Conservation (phyloP, 2,329 filamentous ascomycete genomes). For the Aspergillus pseudoviridinutans region DNA sequence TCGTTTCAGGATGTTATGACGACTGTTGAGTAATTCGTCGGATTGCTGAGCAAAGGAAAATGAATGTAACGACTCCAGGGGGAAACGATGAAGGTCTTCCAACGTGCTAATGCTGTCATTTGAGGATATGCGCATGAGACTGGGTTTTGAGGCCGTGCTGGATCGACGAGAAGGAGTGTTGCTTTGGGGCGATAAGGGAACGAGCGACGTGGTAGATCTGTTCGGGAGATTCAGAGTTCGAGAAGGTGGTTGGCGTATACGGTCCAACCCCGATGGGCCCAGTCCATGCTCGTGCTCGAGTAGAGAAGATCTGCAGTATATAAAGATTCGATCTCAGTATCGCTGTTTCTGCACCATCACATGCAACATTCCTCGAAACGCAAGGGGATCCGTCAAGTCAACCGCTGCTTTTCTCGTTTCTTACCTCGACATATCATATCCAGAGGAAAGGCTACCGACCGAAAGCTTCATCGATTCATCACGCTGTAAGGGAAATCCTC, state of each 20-base stretch:
- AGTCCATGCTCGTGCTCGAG: slow-evolving; percentile 87
- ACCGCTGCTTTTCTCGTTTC: slow-evolving; percentile 26
- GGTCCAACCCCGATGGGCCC: slow-evolving; percentile 79
- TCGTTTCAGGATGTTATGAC: slow-evolving; percentile 87
- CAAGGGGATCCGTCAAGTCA: slow-evolving; percentile 14
- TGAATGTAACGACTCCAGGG: slow-evolving; percentile 92
- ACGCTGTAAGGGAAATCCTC: slow-evolving; percentile 47
- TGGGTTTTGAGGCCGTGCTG: slow-evolving; percentile 53
- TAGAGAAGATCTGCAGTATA: slow-evolving; percentile 64
- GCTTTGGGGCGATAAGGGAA: slow-evolving; percentile 56
- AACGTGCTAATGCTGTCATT: slow-evolving; percentile 66
- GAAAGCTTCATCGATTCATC: slow-evolving; percentile 68
- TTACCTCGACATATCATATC: slow-evolving; percentile 74
- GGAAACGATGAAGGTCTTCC: slow-evolving; percentile 89
- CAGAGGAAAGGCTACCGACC: slow-evolving; percentile 65
- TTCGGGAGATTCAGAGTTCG: slow-evolving; percentile 63
- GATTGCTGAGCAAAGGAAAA: slow-evolving; percentile 97
- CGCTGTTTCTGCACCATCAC: slow-evolving; percentile 5
- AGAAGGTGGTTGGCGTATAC: slow-evolving; percentile 80
- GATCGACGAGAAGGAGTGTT: slow-evolving; percentile 69
- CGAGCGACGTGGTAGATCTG: slow-evolving; percentile 60
- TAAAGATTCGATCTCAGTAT: slow-evolving; percentile 14
- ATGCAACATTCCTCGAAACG: slow-evolving; percentile 6
- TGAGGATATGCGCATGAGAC: slow-evolving; percentile 54
- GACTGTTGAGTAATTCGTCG: slow-evolving; percentile 83